A percentile compares a stretch with the other conserved stretches of the same genome.
phyloP scores from a whole-genome alignment of 768 basidiomycete species.

The Crucibulum laeve region DNA sequence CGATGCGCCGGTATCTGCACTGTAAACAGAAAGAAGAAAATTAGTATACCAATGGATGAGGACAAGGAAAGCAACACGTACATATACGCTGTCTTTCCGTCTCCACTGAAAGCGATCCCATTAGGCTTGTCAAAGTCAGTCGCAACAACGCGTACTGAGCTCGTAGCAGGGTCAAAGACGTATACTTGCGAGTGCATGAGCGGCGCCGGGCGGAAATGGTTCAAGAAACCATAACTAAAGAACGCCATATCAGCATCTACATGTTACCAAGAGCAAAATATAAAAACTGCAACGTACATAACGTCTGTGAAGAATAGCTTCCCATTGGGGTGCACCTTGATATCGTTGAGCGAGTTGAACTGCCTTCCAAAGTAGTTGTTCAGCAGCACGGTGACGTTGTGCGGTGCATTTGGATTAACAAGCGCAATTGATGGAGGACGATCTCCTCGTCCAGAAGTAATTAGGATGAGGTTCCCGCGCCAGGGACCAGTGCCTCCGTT shows the following conservation, averaged over 20 bases:
- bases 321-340: constrained; percentile 62
- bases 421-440: constrained; percentile 54
- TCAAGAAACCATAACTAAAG: constrained; percentile 50
- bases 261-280: background rate
- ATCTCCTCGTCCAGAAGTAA: constrained; percentile 53
- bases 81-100: constrained; percentile 59
- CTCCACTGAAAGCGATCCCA: constrained; percentile 60
- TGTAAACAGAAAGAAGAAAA: constrained; percentile 13
- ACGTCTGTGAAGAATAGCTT: constrained; percentile 68
- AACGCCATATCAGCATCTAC: background rate
- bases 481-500: constrained; percentile 57
- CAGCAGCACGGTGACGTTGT: constrained; percentile 59
- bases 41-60: background rate
- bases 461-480: constrained; percentile 46
- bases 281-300: constrained; percentile 30
- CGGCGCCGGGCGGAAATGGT: constrained; percentile 56
- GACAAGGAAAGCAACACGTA: constrained; percentile 7
- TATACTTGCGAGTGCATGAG: constrained; percentile 69
- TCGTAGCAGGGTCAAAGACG: constrained; percentile 56
- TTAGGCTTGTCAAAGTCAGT: constrained; percentile 63
- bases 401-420: constrained; percentile 52
- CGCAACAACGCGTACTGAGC: constrained; percentile 59
- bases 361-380: constrained; percentile 72
- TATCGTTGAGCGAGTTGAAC: constrained; percentile 73
- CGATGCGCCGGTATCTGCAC: constrained; percentile 47